Conservation (phyloP, 176 grass and related monocot species). For the Aegilops bicornis region DNA sequence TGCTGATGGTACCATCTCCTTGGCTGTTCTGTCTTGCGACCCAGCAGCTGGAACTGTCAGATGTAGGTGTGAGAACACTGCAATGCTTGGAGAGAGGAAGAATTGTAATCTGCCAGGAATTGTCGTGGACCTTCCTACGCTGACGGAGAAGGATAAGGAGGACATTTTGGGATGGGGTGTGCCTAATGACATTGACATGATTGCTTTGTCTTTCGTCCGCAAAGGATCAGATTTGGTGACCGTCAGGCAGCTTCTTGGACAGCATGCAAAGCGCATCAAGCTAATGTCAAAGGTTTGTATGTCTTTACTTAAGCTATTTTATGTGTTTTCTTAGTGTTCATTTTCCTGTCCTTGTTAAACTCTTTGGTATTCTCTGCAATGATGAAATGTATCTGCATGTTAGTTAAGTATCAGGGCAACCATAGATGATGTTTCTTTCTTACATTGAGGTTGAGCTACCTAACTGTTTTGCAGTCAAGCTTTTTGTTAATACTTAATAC, state of each 20-base stretch:
- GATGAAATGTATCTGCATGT: neutral
- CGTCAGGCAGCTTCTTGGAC: slow-evolving; percentile 68
- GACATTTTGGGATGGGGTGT: slow-evolving; percentile 88
- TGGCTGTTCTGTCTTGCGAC: slow-evolving; percentile 76
- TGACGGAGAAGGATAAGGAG: slow-evolving; percentile 91
- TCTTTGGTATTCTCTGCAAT: neutral
- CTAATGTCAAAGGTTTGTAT: slow-evolving; percentile 91
- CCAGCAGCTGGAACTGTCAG: slow-evolving; percentile 76
- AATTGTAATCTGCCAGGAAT: slow-evolving; percentile 91
- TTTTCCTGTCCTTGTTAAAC: neutral
- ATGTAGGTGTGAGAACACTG: slow-evolving; percentile 88
- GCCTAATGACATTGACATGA: slow-evolving; percentile 89
- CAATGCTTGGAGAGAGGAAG: slow-evolving; percentile 87
- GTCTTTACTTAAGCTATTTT: neutral
- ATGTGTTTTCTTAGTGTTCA: neutral
- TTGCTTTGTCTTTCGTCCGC: slow-evolving; percentile 86
- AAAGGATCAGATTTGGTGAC: slow-evolving; percentile 94
- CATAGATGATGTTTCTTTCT: neutral
- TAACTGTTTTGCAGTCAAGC: neutral
- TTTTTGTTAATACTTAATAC: neutral
- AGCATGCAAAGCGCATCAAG: slow-evolving; percentile 75
- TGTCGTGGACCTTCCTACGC: slow-evolving; percentile 81
- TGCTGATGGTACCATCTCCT: slow-evolving; percentile 83
- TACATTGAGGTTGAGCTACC: neutral
- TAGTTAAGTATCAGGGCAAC: neutral